Evolutionary conservation across 2,329 filamentous ascomycete genomes (phyloP).

Genomic region (Calonectria montana): DNA sequence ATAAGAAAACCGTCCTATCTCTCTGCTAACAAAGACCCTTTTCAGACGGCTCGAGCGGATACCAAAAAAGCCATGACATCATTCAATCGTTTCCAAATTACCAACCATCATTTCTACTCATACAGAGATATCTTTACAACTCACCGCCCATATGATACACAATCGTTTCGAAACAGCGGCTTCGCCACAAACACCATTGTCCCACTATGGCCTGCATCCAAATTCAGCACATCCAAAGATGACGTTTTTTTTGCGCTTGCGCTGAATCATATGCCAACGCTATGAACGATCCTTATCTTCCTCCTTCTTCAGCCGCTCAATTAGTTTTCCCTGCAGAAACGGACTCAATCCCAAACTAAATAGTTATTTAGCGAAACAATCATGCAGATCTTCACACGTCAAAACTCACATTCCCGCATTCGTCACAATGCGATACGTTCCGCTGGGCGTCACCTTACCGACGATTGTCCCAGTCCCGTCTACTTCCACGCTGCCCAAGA

Average conservation of each 20-base stretch:
- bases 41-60: not conserved
- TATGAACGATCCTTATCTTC: conserved; percentile 51
- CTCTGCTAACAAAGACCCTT: not conserved
- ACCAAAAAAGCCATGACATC: not conserved
- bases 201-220: not conserved
- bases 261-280: conserved; percentile 35
- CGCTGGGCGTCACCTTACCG: conserved; percentile 68
- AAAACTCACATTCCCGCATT: conserved; percentile 74
- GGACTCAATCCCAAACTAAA: conserved; percentile 47
- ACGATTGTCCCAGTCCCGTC: conserved; percentile 67
- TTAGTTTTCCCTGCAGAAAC: conserved; percentile 65
- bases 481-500: conserved; percentile 75
- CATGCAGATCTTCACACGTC: not conserved
- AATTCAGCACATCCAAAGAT: not conserved
- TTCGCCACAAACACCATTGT: not conserved
- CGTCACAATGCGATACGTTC: conserved; percentile 73
- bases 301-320: conserved; percentile 64
- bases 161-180: not conserved
- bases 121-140: not conserved
- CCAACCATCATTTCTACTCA: not conserved
- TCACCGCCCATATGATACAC: not conserved
- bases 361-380: conserved; percentile 31
- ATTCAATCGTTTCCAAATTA: not conserved
- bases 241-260: too few relatives aligned
- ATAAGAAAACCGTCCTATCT: not conserved